These are phyloP conservation scores for Exophiala sp. DNA, from an alignment of 2,329 filamentous ascomycete species.

Conservation along the genomic window DNA sequence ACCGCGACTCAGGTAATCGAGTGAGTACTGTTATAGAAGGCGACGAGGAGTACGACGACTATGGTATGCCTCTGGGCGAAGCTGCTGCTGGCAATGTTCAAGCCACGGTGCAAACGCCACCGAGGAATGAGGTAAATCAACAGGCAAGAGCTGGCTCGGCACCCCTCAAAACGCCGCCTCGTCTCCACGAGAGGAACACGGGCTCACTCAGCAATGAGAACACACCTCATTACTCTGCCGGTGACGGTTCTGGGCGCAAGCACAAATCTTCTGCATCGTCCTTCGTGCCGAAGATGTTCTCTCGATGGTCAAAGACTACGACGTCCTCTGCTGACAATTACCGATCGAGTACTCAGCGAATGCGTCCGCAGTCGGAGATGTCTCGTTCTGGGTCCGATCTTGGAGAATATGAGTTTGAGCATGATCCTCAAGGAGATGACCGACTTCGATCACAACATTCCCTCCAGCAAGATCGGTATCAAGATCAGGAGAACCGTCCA, in stretches of 20 bases:
- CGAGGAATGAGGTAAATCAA: conserved; percentile 26
- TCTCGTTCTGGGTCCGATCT: conserved; percentile 78
- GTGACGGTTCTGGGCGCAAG: conserved; percentile 72
- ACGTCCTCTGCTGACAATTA: conserved; percentile 80
- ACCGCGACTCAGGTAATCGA: conserved; percentile 65
- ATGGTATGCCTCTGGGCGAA: conserved; percentile 13
- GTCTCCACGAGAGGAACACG: conserved; percentile 36
- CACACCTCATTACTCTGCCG: conserved; percentile 56
- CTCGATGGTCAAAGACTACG: conserved; percentile 95
- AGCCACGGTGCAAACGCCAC: conserved; percentile 16
- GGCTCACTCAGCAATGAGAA: conserved; percentile 68
- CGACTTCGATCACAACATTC: conserved; percentile 43
- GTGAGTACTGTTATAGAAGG: conserved; percentile 87
- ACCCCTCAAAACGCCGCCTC: conserved; percentile 45
- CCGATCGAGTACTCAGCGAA: conserved; percentile 57
- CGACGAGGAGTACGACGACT: conserved; percentile 60
- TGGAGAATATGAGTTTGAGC: conserved; percentile 58
- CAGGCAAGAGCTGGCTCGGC: conserved; percentile 42
- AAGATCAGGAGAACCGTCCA: conserved; percentile 45
- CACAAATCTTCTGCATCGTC: conserved; percentile 83
- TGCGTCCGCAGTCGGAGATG: conserved; percentile 56
- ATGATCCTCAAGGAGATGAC: conserved; percentile 47
- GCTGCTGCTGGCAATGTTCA: conserved; percentile 16
- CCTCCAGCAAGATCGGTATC: conserved; percentile 35
- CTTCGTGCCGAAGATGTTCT: conserved; percentile 74